Evolutionary conservation across 495 filamentous ascomycete species (phyloP).

Genomic region (Hypoxylon crocopeplum): DNA sequence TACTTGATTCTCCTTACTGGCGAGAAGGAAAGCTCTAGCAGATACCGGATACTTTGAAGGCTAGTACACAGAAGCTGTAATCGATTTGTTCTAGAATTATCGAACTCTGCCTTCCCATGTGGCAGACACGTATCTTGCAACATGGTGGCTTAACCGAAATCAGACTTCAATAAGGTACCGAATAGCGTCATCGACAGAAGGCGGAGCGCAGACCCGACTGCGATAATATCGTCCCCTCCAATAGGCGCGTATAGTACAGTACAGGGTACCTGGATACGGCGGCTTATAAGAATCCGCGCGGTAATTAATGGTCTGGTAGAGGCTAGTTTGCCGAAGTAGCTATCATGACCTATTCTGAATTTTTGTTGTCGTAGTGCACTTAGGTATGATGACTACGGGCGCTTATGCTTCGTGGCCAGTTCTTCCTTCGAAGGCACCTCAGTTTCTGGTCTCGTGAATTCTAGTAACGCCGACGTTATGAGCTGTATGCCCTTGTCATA

Average conservation of each 20-base stretch:
- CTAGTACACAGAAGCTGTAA: constrained; percentile 3
- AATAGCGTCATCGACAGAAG: constrained; percentile 25
- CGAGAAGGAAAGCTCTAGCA: not conserved
- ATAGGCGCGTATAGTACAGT: not conserved
- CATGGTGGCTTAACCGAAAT: not conserved
- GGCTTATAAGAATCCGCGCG: constrained; percentile 25
- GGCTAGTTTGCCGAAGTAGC: constrained; percentile 22
- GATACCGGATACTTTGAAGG: not conserved
- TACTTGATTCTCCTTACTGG: not conserved
- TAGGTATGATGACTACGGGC: constrained; percentile 2
- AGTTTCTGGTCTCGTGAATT: constrained; percentile 6
- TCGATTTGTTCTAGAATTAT: constrained; percentile 8
- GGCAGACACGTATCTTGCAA: constrained; percentile 13
- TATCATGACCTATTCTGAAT: too few species aligned
- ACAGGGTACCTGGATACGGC: not conserved
- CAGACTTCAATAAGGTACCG: constrained; percentile 11
- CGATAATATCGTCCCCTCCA: not conserved
- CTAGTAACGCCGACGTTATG: constrained; percentile 7
- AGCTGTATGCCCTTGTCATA: not conserved
- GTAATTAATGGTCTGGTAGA: constrained; percentile 31
- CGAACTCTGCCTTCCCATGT: constrained; percentile 5
- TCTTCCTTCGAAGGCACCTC: too few species aligned
- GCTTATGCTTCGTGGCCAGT: constrained; percentile 3
- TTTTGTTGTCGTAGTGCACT: too few species aligned
- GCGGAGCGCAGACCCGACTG: constrained; percentile 17